Conservation (phyloP, 768 basidiomycete species). For the Russula virescens region DNA sequence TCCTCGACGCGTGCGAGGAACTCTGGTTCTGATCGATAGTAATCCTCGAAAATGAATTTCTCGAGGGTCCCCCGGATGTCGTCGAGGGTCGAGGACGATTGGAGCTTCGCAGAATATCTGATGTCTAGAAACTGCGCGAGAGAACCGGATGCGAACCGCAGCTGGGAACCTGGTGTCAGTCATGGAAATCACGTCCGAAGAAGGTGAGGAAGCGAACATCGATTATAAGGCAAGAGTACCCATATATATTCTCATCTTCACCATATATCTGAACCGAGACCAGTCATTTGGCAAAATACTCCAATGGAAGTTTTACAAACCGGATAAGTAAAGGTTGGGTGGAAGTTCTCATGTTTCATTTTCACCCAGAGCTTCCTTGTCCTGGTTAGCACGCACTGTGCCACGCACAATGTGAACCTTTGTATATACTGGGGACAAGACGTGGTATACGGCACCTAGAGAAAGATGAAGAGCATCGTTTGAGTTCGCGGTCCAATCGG, state of each 20-base stretch:
- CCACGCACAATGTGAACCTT: background rate
- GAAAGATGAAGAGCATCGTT: constrained; percentile 72
- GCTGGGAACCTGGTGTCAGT: constrained; percentile 36
- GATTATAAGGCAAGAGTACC: constrained; percentile 78
- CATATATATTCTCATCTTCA: constrained; percentile 94
- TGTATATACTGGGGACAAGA: background rate
- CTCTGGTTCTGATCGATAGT: constrained; percentile 56
- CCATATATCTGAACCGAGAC: constrained; percentile 68
- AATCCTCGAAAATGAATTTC: constrained; percentile 78
- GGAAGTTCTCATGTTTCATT: constrained; percentile 61
- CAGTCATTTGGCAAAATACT: background rate
- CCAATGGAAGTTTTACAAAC: constrained; percentile 37
- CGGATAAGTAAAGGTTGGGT: constrained; percentile 92
- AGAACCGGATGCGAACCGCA: constrained; percentile 84
- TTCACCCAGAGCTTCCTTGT: constrained; percentile 50
- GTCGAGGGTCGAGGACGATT: constrained; percentile 64
- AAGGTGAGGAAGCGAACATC: constrained; percentile 49
- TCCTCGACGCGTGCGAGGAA: constrained; percentile 69
- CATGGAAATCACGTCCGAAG: background rate
- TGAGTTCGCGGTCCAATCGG: constrained; percentile 75
- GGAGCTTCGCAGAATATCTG: constrained; percentile 60
- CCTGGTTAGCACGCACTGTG: constrained; percentile 62
- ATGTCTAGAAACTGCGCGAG: constrained; percentile 71
- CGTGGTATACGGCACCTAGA: constrained; percentile 46
- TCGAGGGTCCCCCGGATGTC: constrained; percentile 77